These are phyloP conservation scores for Trametes punicea DNA, from an alignment of 768 basidiomycete species.

Conservation along the genomic window DNA sequence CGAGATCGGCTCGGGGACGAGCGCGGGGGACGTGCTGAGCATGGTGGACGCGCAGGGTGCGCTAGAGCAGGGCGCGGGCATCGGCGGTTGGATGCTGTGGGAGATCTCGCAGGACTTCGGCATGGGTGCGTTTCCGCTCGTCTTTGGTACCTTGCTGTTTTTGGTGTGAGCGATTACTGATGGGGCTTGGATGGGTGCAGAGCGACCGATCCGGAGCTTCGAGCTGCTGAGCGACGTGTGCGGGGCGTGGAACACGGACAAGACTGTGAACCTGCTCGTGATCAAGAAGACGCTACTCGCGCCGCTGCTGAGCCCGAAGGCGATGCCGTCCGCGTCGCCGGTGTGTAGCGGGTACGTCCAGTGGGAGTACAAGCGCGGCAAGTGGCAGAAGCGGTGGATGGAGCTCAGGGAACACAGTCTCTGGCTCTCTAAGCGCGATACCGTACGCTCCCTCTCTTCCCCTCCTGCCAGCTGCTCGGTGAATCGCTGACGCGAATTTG, in stretches of 20 bases:
- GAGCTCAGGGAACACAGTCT: slow-evolving; percentile 82
- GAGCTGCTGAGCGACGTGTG: slow-evolving; percentile 79
- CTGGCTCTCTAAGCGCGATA: slow-evolving; percentile 87
- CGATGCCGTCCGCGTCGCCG: slow-evolving; percentile 45
- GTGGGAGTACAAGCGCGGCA: slow-evolving; percentile 87
- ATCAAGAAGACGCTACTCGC: slow-evolving; percentile 72
- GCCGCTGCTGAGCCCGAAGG: slow-evolving; percentile 48
- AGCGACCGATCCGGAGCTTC: slow-evolving; percentile 86
- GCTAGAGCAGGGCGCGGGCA: slow-evolving; percentile 54
- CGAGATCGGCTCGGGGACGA: slow-evolving; percentile 63
- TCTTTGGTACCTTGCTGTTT: slow-evolving; percentile 9
- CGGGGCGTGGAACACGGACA: slow-evolving; percentile 86
- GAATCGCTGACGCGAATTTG: not conserved
- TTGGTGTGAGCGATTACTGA: slow-evolving; percentile 4
- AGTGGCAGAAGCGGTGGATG: slow-evolving; percentile 94
- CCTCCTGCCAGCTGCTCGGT: slow-evolving; percentile 4
- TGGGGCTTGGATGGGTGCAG: slow-evolving; percentile 36
- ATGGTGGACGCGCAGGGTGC: slow-evolving; percentile 64
- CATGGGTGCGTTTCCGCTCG: slow-evolving; percentile 64
- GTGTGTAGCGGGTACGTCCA: slow-evolving; percentile 66
- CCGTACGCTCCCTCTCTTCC: slow-evolving; percentile 42
- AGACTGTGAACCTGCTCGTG: slow-evolving; percentile 75
- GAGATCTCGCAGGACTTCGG: slow-evolving; percentile 91
- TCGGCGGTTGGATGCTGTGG: slow-evolving; percentile 84
- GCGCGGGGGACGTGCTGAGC: slow-evolving; percentile 68